Evolutionary conservation across 768 basidiomycete genomes (phyloP).

Genomic region (Lentinula lateritia): DNA sequence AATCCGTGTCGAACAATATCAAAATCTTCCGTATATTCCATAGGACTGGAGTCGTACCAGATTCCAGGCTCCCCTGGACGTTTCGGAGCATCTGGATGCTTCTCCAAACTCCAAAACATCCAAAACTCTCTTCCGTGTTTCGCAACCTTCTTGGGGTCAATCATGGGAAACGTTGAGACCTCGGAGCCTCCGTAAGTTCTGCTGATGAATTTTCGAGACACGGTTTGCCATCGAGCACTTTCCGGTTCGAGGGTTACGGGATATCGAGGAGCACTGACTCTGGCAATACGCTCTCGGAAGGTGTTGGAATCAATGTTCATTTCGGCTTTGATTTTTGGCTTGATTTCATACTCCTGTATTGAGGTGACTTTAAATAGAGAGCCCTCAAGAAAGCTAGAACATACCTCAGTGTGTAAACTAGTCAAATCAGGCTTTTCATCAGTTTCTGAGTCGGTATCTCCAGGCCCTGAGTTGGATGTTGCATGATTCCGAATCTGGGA

Average conservation of each 20-base stretch:
- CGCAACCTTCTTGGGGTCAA: not conserved
- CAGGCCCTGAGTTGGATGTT: no score
- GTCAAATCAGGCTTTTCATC: no score
- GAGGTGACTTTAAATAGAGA: no score
- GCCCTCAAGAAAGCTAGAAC: no score
- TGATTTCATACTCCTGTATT: not conserved
- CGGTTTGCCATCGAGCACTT: not conserved
- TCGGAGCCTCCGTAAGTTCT: not conserved
- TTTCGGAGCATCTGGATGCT: not conserved
- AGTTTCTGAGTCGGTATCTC: no score
- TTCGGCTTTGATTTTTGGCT: not conserved
- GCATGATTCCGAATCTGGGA: no score
- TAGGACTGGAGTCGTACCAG: not conserved
- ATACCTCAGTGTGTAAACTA: no score
- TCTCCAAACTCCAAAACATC: not conserved
- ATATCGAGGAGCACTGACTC: not conserved
- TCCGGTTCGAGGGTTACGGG: not conserved
- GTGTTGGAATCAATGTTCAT: not conserved
- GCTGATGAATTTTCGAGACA: not conserved
- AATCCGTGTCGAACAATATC: not conserved
- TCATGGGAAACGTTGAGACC: not conserved
- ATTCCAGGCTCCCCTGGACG: not conserved
- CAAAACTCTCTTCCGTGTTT: not conserved
- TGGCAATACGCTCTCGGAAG: not conserved
- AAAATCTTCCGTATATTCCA: not conserved